Conservation (phyloP, 148 eudicot species). For the Spergularia marina region DNA sequence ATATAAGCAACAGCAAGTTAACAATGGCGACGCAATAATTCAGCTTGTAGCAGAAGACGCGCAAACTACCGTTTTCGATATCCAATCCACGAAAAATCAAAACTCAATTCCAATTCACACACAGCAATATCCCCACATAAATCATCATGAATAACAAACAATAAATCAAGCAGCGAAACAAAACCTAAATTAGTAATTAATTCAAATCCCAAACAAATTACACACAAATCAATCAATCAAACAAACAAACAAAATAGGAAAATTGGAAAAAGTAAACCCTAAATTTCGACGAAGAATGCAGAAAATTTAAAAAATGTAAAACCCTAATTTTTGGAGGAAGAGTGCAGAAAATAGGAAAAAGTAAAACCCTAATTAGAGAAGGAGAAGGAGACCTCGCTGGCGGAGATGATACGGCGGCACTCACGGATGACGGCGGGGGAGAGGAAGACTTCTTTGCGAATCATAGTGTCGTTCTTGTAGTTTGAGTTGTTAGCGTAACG, state of each 20-base stretch:
- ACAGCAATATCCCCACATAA: neutral
- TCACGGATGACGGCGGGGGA: conserved; percentile 78
- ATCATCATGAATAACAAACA: neutral
- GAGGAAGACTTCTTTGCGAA: conserved; percentile 83
- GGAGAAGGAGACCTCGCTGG: conserved; percentile 57
- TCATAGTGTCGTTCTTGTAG: conserved; percentile 95
- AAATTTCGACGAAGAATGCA: neutral
- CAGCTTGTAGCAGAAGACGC: too few species aligned
- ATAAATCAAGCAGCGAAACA: neutral
- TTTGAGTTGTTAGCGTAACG: conserved; percentile 91
- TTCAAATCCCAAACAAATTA: neutral
- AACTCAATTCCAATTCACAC: too few species aligned
- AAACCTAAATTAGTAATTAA: neutral
- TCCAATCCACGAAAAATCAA: too few species aligned
- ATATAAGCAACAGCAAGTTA: too few species aligned
- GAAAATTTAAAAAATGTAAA: neutral
- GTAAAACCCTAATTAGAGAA: neutral
- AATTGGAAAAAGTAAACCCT: neutral
- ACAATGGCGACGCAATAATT: too few species aligned
- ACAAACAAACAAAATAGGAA: neutral
- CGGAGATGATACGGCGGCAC: conserved; percentile 83
- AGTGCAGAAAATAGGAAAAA: neutral
- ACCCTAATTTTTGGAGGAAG: neutral
- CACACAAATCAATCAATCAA: neutral
- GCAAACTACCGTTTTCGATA: too few species aligned